These are phyloP conservation scores for Pseudonitzschia multiseries DNA, from an alignment of 108 stramenopile genomes.

Conservation along the genomic window DNA sequence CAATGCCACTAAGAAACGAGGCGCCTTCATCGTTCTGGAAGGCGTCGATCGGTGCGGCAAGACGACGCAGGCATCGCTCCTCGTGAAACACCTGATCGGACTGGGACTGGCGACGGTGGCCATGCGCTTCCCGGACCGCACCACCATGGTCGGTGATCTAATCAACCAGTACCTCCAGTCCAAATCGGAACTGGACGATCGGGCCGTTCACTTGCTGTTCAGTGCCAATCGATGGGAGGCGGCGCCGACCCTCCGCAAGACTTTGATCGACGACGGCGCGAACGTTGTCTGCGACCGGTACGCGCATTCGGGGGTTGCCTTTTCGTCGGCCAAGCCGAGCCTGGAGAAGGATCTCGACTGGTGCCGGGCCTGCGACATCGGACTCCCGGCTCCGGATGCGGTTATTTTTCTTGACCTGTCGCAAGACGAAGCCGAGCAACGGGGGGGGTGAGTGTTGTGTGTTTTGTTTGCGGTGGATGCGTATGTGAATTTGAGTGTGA, in stretches of 20 bases:
- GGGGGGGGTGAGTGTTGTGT: constrained; percentile 84
- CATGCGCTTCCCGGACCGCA: constrained; percentile 82
- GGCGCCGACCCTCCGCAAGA: constrained; percentile 48
- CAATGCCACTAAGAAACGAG: constrained; percentile 41
- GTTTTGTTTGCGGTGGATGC: neutral
- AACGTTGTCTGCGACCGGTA: constrained; percentile 95
- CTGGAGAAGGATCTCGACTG: constrained; percentile 69
- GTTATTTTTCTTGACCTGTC: constrained; percentile 93
- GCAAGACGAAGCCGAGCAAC: constrained; percentile 84
- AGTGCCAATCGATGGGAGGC: constrained; percentile 99
- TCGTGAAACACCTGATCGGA: constrained; percentile 55
- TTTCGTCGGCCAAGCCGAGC: constrained; percentile 87
- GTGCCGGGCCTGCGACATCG: constrained; percentile 92
- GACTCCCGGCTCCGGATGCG: constrained; percentile 95
- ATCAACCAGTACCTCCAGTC: constrained; percentile 92
- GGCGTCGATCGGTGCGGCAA: constrained; percentile 99
- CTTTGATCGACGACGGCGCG: constrained; percentile 59
- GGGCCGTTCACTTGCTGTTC: constrained; percentile 96
- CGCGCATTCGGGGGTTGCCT: constrained; percentile 97
- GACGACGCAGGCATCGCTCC: constrained; percentile 85
- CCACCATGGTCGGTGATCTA: constrained; percentile 83
- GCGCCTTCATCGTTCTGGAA: constrained; percentile 97
- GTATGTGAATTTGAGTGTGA: neutral
- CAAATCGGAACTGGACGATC: constrained; percentile 86
- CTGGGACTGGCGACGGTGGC: constrained; percentile 68